Evolutionary conservation across 208 protist species (phyloP).

Genomic region (Acanthamoeba sp.): DNA sequence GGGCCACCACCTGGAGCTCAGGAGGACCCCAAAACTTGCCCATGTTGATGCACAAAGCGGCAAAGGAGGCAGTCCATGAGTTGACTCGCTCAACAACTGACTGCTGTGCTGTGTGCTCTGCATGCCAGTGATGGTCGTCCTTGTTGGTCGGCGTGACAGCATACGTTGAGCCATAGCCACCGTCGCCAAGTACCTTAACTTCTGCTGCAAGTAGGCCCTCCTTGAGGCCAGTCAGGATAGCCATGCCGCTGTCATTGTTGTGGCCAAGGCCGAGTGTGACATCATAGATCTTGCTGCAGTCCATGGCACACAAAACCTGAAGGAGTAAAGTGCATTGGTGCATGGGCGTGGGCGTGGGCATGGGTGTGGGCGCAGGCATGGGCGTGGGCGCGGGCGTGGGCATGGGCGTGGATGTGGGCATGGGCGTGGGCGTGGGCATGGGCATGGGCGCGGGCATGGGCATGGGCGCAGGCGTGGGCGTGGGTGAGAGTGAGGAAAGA

Average conservation of each 20-base stretch:
- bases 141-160: not conserved
- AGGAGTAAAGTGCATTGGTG: no score
- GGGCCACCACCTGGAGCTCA: not conserved
- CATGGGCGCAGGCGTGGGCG: no score
- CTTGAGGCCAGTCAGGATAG: conserved; percentile 1
- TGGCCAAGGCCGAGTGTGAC: not conserved
- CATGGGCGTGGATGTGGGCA: no score
- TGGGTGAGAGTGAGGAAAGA: not conserved
- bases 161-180: not conserved
- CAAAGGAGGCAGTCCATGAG: not conserved
- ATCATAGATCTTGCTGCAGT: not conserved
- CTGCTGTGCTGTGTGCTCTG: not conserved
- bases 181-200: not conserved
- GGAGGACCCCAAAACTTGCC: conserved; percentile 35
- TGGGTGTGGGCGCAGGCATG: no score
- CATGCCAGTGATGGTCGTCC: not conserved
- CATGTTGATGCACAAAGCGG: conserved; percentile 30
- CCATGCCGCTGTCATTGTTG: conserved; percentile 17
- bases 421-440: no score
- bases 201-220: not conserved
- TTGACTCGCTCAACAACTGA: not conserved
- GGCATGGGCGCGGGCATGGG: no score
- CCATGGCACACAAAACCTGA: not conserved
- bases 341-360: no score
- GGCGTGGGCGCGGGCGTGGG: no score